Evolutionary conservation across 495 filamentous ascomycete genomes (phyloP), one percentile per base, ranked within the genome.

Genomic region (Collariella sp.): DNA sequence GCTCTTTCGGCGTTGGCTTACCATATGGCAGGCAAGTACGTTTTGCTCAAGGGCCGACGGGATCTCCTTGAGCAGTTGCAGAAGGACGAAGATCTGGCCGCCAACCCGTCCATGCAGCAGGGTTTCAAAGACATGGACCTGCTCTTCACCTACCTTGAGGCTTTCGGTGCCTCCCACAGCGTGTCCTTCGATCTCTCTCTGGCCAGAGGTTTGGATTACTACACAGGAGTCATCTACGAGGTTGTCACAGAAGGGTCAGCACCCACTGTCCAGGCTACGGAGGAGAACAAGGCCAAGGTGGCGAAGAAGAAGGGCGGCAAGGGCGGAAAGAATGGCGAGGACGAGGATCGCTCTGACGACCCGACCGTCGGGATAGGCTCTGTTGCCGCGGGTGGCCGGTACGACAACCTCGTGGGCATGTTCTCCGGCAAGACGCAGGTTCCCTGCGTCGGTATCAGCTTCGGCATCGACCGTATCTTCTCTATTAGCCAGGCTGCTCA

Each of bases 401-500:
- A 96, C 68, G 91, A 96, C 65, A 87, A 91, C 63, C 79, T 96
- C 4, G 91, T 96, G 26, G 86, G 86, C 68, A 95, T 95, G 88
- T 96, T 95, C 76, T 42, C 77, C 83, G 84, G 83, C 56, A 94
- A 93, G 72, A 61, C 52, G 1, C 83, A 89, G 63, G 87, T 95
- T 35, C 91, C 91, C 23, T 96, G 91, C 65, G 88, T 96, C 7
- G 91, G 91, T 56, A 87, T 96, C 57, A 95, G 89, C 11, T 95
- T 96, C 67, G 91, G 91, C 48, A 87, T 96, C 18, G 91, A 96
- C 70, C 85, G 91, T 47, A 96, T 97, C 61, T 96, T 95, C 72
- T 87, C 85, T 44, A 88, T 96, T 69, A 88, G 81, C 34, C 88
- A 91, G 70, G 83, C 86, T 10, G 79, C 83, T n/a, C 77, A 84